phyloP scores from a whole-genome alignment of 148 eudicot genomes.

The Vaccinium macrocarpon region DNA sequence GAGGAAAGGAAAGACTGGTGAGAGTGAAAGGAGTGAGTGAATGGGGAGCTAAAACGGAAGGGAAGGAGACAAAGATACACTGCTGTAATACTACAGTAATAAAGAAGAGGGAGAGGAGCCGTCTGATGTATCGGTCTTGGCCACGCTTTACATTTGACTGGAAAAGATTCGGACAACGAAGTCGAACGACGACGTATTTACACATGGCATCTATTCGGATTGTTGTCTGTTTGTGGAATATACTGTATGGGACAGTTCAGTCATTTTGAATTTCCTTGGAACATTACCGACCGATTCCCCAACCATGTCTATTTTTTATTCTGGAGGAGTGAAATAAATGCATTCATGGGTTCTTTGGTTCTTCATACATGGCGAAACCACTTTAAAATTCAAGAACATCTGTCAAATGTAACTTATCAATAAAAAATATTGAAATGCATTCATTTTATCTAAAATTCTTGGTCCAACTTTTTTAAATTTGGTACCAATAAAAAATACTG shows the following conservation, averaged over 20 bases:
- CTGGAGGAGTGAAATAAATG: no score
- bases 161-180: not conserved
- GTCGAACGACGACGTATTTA: not conserved
- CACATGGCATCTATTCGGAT: no score
- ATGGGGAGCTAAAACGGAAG: not conserved
- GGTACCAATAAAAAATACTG: no score
- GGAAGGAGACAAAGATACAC: not conserved
- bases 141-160: not conserved
- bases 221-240: not conserved
- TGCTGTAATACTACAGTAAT: not conserved
- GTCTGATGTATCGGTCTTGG: not conserved
- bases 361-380: no score
- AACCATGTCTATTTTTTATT: no score
- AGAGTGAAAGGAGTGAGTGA: not conserved
- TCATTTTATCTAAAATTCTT: no score
- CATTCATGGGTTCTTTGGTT: no score
- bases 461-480: no score
- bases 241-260: not conserved
- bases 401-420: no score
- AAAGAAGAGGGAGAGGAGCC: not conserved
- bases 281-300: no score
- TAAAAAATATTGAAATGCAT: no score
- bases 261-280: not conserved
- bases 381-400: no score
- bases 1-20: not conserved